Base-by-base conservation (phyloP, 2,329 filamentous ascomycete species). In the Corinectria fuckeliana region DNA sequence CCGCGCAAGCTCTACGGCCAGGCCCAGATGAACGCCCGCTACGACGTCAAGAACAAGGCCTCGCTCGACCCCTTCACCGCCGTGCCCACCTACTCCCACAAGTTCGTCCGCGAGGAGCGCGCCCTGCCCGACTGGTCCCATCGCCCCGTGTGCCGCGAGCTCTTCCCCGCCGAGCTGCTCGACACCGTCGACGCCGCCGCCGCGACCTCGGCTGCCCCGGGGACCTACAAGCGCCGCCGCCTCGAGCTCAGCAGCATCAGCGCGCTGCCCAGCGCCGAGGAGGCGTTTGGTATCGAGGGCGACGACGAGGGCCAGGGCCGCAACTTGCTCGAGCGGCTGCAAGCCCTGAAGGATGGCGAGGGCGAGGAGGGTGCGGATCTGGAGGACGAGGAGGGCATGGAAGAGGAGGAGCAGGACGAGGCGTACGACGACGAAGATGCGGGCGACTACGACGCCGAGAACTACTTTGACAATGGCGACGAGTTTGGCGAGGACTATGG, bases 381-480 rank as follows among this genome's bases (percentile, higher is more conserved):
- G 16, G 82, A 82, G 30, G 82, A 84, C 25, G 82, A 84, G 20
- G 82, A 84, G 49, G 80, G 75, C 8, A 68, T 73, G 36, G 75
- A 76, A 30, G 79, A 81, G 50, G 80, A 79, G 9, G 80, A 80
- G 16, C 79, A 82, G 63, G 81, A 82, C 53, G 80, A 82, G 54
- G 76, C 74, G 21, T 83, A 82, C 60, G 82, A 87, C 47, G 85
- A 87, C 55, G 83, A 86, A 58, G 83, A 85, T 48, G 85, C 82
- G 1, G 85, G 85, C 7, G 85, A 87, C 60, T 88, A 88, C 69
- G 82, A 87, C 42, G 85, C 85, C 2, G 85, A 88, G 67, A 79
- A 79, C 9, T 87, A 87, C 74, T 87, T 87, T 69, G 85, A 87
- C 60, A 83, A 80, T 21, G 83, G 83, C 11, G 82, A 84, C 61